These are phyloP conservation scores for Alternaria sp. DNA, from an alignment of 2,329 filamentous ascomycete genomes.

Conservation along the genomic window DNA sequence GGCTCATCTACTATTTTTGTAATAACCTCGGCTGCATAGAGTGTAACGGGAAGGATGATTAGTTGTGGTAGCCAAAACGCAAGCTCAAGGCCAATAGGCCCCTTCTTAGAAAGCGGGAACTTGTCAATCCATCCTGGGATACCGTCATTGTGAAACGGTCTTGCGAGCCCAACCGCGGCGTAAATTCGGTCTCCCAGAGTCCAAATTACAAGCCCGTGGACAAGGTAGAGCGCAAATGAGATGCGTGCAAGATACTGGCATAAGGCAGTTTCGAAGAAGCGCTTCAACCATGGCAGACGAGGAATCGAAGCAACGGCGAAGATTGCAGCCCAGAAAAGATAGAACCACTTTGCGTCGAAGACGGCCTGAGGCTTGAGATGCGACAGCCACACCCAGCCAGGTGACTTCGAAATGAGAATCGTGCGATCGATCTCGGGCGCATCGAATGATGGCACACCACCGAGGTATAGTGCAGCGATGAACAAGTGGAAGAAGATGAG, in stretches of 20 bases:
- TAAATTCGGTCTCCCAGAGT: slow-evolving; percentile 66
- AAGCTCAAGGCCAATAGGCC: slow-evolving; percentile 65
- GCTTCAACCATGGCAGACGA: slow-evolving; percentile 62
- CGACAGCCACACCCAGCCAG: slow-evolving; percentile 69
- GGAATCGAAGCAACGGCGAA: slow-evolving; percentile 65
- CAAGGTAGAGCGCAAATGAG: slow-evolving; percentile 66
- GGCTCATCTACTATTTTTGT: slow-evolving; percentile 58
- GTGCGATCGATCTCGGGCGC: slow-evolving; percentile 52
- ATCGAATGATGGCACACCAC: slow-evolving; percentile 66
- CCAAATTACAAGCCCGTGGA: slow-evolving; percentile 62
- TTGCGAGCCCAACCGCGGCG: slow-evolving; percentile 65
- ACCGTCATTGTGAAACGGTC: slow-evolving; percentile 59
- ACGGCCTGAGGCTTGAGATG: slow-evolving; percentile 71
- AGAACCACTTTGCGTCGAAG: slow-evolving; percentile 74
- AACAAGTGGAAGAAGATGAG: slow-evolving; percentile 53
- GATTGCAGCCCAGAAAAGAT: slow-evolving; percentile 67
- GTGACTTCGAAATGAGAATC: slow-evolving; percentile 59
- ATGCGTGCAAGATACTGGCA: slow-evolving; percentile 66
- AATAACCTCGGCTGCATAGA: slow-evolving; percentile 46
- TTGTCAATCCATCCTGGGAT: slow-evolving; percentile 66
- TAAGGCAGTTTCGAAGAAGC: slow-evolving; percentile 58
- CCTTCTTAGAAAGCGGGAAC: slow-evolving; percentile 63
- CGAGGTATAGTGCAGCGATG: slow-evolving; percentile 64
- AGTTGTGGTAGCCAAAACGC: slow-evolving; percentile 68
- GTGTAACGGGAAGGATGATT: slow-evolving; percentile 51